Conservation (phyloP, 1,284 basidiomycete species). For the Crucibulum cyathiforme region DNA sequence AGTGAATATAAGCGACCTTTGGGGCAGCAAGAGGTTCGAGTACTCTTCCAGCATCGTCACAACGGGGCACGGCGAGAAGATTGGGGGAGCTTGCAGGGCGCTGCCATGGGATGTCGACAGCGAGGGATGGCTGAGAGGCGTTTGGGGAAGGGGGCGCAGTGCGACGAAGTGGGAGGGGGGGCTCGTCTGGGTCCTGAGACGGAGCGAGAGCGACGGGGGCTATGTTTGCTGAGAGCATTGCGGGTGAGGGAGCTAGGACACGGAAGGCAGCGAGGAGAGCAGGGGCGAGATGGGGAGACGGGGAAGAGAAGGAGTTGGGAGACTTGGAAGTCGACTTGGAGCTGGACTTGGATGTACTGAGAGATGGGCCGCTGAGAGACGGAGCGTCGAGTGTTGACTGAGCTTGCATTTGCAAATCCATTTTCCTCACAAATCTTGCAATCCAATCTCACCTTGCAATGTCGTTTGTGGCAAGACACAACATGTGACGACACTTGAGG, state of each 20-base stretch:
- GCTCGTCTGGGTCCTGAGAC: conserved; percentile 1
- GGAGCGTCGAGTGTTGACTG: neutral
- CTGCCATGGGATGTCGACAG: neutral
- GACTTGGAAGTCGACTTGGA: neutral
- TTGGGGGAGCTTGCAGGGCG: conserved; percentile 2
- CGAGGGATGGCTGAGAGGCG: neutral
- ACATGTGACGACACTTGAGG: too few species aligned
- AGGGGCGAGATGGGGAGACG: conserved; percentile 8
- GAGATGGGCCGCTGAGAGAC: too few species aligned
- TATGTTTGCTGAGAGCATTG: conserved; percentile 6
- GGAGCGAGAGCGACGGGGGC: conserved; percentile 4
- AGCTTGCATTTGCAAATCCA: neutral
- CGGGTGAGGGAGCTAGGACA: conserved; percentile 6
- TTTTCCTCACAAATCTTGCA: too few species aligned
- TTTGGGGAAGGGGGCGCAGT: conserved; percentile 5
- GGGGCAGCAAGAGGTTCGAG: neutral
- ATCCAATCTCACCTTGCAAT: too few species aligned
- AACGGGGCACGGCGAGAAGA: conserved; percentile 8
- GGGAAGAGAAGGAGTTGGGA: conserved; percentile 6
- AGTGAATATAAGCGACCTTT: neutral
- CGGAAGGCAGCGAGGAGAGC: conserved; percentile 5
- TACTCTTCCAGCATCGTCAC: conserved; percentile 4
- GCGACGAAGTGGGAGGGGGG: neutral
- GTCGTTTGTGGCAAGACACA: too few species aligned
- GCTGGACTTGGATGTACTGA: neutral